phyloP scores from a whole-genome alignment of 1,284 basidiomycete genomes.

The Phlebopus sp. region DNA sequence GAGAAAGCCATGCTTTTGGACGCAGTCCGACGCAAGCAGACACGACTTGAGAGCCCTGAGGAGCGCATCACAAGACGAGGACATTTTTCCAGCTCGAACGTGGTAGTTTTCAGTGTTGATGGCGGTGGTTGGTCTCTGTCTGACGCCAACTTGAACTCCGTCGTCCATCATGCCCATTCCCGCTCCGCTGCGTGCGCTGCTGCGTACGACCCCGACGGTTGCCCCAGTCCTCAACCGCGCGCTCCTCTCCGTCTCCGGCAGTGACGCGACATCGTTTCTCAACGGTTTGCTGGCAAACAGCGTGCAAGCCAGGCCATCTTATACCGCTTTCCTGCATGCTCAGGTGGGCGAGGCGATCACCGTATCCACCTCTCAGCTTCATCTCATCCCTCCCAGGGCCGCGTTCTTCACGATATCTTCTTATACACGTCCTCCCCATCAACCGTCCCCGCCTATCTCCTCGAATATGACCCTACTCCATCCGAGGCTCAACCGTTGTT shows the following conservation, averaged over 20 bases:
- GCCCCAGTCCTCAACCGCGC: constrained; percentile 64
- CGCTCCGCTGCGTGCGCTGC: constrained; percentile 41
- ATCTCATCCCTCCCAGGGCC: constrained; percentile 55
- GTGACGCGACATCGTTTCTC: constrained; percentile 82
- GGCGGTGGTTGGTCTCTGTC: no score
- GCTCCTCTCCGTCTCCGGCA: constrained; percentile 76
- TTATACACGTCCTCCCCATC: constrained; percentile 63
- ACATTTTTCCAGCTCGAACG: constrained; percentile 43
- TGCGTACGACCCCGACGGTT: constrained; percentile 52
- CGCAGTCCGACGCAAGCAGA: constrained; percentile 79
- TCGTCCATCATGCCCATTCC: constrained; percentile 31
- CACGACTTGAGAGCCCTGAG: constrained; percentile 76
- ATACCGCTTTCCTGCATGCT: constrained; percentile 83
- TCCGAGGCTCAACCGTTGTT: constrained; percentile 60
- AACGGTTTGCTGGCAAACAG: constrained; percentile 80
- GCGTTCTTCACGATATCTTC: constrained; percentile 88
- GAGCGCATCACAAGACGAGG: constrained; percentile 74
- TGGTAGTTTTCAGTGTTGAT: neutral
- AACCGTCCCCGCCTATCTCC: constrained; percentile 56
- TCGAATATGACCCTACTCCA: constrained; percentile 70
- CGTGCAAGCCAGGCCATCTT: constrained; percentile 60
- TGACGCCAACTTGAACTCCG: constrained; percentile 4
- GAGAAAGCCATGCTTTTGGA: constrained; percentile 65
- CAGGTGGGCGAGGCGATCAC: constrained; percentile 70
- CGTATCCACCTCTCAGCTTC: no score